These are phyloP conservation scores for Metrosideros polymorpha DNA, from an alignment of 441 rosid species.

Conservation along the genomic window DNA sequence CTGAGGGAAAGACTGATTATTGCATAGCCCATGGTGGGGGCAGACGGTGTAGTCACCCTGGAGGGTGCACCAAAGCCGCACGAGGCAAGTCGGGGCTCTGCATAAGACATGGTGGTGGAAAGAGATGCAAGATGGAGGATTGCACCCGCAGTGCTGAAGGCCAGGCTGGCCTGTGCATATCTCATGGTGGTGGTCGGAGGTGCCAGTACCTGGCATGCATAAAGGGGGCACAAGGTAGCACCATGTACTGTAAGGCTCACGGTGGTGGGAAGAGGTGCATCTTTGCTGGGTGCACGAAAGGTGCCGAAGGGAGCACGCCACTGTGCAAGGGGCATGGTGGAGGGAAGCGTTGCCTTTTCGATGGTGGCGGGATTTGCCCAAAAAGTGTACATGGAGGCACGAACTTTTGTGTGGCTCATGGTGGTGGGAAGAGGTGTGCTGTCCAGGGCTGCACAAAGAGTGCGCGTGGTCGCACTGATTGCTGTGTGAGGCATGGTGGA, in stretches of 20 bases:
- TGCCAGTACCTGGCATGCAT: slow-evolving; percentile 50
- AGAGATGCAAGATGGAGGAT: slow-evolving; percentile 71
- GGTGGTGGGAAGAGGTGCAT: slow-evolving; percentile 98
- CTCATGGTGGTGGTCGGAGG: slow-evolving; percentile 95
- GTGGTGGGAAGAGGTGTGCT: slow-evolving; percentile 90
- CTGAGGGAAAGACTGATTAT: slow-evolving; percentile 87
- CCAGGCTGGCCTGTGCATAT: slow-evolving; percentile 87
- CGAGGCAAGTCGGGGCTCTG: slow-evolving; percentile 92
- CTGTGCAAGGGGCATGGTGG: slow-evolving; percentile 97
- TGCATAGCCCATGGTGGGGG: slow-evolving; percentile 97
- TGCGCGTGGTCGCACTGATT: slow-evolving; percentile 89
- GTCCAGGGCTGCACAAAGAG: slow-evolving; percentile 83
- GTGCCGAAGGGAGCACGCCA: slow-evolving; percentile 95
- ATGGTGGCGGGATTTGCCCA: slow-evolving; percentile 94
- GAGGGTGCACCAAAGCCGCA: slow-evolving; percentile 81
- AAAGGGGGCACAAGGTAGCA: slow-evolving; percentile 94
- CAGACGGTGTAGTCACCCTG: slow-evolving; percentile 56
- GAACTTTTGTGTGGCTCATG: slow-evolving; percentile 87
- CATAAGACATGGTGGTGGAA: slow-evolving; percentile 92
- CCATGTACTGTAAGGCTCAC: slow-evolving; percentile 82
- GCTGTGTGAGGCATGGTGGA: slow-evolving; percentile 89
- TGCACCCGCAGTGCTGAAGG: slow-evolving; percentile 93
- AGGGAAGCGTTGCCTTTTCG: slow-evolving; percentile 82
- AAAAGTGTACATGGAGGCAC: slow-evolving; percentile 97
- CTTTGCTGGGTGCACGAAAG: slow-evolving; percentile 81